Evolutionary conservation across 257 asterid species (phyloP), one percentile per base, ranked within the genome.

Genomic region (Petunia secreta): DNA sequence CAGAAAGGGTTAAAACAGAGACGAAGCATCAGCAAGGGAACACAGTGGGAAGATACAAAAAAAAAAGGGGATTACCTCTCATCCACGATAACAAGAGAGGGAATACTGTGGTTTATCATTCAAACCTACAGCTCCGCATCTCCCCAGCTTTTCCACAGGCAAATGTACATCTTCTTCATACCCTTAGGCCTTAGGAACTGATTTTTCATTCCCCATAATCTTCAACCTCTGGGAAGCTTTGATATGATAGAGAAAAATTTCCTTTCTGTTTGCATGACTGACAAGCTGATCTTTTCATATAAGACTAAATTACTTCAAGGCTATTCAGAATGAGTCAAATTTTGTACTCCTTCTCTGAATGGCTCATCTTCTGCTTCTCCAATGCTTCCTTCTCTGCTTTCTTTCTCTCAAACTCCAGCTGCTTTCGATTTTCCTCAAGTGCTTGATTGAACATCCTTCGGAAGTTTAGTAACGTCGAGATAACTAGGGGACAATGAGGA

Each of bases 351-450:
- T 79, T 84, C 46, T 63, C 75, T 11, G 92, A 62, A 82, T 86
- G 82, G 59, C 89, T 84, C 65, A 80, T 78, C 89, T 89, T 89
- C 81, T 46, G 66, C 82, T 81, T 86, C 85, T 86, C 97, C 16
- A 85, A 64, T 58, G 92, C 95, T 90, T 92, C 97, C 85, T 92
- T 94, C 88, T 91, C 98, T 63, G 97, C 97, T 88, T 94, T 94
- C 94, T 90, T 94, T 80, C 77, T 91, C 84, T 94, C 98, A 2
- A 82, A 79, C 85, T 92, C 98, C 79, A 89, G 75, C 88, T 90
- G 97, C 92, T 94, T 94, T 88, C 93, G 91, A 85, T 92, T 94
- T 75, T 94, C 98, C 78, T 90, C 94, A 1, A 90, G 91, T 68
- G 96, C 85, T 89, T 85, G 83, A 89, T 92, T 91, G 90, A 94